Base-by-base conservation (phyloP, 495 filamentous ascomycete genomes). In the Mytilinidion resinicola region DNA sequence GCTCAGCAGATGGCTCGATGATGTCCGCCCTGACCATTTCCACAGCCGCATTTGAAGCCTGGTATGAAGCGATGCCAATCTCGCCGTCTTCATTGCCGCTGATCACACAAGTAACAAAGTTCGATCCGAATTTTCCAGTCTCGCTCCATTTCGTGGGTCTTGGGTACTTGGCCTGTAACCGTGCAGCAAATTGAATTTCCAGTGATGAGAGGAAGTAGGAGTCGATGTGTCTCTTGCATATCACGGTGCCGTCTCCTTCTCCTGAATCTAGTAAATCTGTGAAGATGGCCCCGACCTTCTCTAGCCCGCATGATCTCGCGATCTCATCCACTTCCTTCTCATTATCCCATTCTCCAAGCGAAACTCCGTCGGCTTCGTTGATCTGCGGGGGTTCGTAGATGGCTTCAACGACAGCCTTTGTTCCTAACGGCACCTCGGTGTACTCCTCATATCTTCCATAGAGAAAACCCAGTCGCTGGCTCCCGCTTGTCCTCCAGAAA, bases 21-120 rank as follows among this genome's bases (percentile, higher is more conserved):
- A 99, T 95, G 65, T 96, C 89, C 14, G 93, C 92, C 60, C 88
- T 79, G 8, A 95, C 88, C 93, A 99, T 99, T 69, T 99, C 93
- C 34, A 96, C 90, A 0, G 91, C 90, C 15, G 92, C 85, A 56
- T 96, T 93, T 0, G 91, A 93, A 42, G 89, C 91, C 74, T 99
- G 93, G 65, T 96, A 99, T 0, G 91, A 83, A 53, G 91, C 89
- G 51, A 99, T 87, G 20, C 83, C 75, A 57, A 99, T 97, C 38
- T 87, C 82, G 51, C 91, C 91, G 43, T 90, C 75, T 59, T 95
- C 90, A 60, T 99, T 90, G 19, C 93, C 95, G 19, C 88, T 90
- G 37, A 99, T 78, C 20, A 97, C 85, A 68, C 95, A 97, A 2
- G 93, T 97, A 41, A 99, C 92, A 68, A 97, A 97, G 66, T 95